Evolutionary conservation across 2,329 filamentous ascomycete genomes (phyloP), one percentile per base, ranked within the genome.

Genomic region (Apiospora hydei): DNA sequence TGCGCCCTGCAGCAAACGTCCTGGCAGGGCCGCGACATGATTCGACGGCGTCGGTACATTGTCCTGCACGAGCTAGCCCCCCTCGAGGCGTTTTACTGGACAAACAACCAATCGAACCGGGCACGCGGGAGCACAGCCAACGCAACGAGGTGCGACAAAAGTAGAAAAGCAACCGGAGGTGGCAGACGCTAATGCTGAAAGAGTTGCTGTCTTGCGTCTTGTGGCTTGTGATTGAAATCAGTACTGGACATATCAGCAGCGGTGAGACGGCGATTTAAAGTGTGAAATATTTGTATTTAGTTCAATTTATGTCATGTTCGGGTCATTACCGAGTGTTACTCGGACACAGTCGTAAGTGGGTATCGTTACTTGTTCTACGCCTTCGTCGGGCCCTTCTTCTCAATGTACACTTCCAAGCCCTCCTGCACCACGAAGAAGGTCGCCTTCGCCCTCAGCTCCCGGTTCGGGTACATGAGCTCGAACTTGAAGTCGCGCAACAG

Each of bases 361-460:
- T 64, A 64, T 64, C 57, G 57, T 41, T 41, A 64, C 38, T 44
- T 38, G 2, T 38, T 14, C 26, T 30, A 69, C 30, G 49, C 57
- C 69, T 75, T 75, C 71, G 73, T 69, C 64, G 41, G 46, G 34
- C 46, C 53, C 72, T 79, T 81, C 76, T 80, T 80, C 73, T 82
- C 82, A 71, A 87, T 82, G 75, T 83, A 88, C 67, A 89, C 87
- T 67, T 89, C 83, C 73, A 90, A 76, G 0, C 88, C 88, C 69
- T 85, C 82, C 78, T 90, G 88, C 13, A 90, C 87, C 13, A 90
- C 88, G 75, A 91, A 90, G 78, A 90, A 90, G 4, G 87, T 88
- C 26, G 88, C 85, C 70, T 87, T 84, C n/a, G 87, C 86, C 72
- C 83, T 84, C 75, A 90, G 81, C 69, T 85, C 83, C 57, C 85